phyloP scores from a whole-genome alignment of 768 basidiomycete genomes.

The Russula lepida region DNA sequence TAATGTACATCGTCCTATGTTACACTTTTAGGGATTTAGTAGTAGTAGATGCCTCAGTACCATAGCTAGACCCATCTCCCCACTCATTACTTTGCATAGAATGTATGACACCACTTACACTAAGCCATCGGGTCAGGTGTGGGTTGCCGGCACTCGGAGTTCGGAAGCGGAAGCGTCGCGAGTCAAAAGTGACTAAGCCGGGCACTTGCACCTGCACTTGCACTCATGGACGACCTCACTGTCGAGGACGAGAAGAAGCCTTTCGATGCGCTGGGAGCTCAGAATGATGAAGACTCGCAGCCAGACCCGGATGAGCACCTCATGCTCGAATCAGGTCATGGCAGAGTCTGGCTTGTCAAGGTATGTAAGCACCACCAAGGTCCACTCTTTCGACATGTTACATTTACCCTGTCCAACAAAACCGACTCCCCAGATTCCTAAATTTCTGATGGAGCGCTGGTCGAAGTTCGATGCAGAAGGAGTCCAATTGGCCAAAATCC shows the following conservation, averaged over 20 bases:
- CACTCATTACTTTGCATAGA: too few species aligned
- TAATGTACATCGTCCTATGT: too few species aligned
- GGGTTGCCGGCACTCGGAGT: neutral
- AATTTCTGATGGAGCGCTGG: slow-evolving; percentile 83
- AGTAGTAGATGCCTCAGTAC: too few species aligned
- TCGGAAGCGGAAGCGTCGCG: neutral
- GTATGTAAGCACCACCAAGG: slow-evolving; percentile 32
- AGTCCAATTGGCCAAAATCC: slow-evolving; percentile 74
- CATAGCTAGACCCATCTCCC: too few species aligned
- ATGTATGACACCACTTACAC: too few species aligned
- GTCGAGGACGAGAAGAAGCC: slow-evolving; percentile 64
- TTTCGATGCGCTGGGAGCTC: slow-evolving; percentile 46
- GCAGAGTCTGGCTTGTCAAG: slow-evolving; percentile 81
- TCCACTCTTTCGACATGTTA: neutral
- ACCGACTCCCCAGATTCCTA: slow-evolving; percentile 54
- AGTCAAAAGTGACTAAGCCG: neutral
- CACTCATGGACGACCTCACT: slow-evolving; percentile 23
- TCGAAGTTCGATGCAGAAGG: slow-evolving; percentile 63
- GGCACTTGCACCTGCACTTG: neutral
- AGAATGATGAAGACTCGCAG: slow-evolving; percentile 51
- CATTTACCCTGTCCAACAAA: neutral
- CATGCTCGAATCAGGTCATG: slow-evolving; percentile 67
- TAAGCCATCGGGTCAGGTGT: neutral
- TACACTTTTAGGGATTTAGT: too few species aligned
- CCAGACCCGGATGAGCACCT: slow-evolving; percentile 78